Evolutionary conservation across 139 green algal genomes (phyloP), one percentile per base, ranked within the genome.

Genomic region (Micractinium conductrix): DNA sequence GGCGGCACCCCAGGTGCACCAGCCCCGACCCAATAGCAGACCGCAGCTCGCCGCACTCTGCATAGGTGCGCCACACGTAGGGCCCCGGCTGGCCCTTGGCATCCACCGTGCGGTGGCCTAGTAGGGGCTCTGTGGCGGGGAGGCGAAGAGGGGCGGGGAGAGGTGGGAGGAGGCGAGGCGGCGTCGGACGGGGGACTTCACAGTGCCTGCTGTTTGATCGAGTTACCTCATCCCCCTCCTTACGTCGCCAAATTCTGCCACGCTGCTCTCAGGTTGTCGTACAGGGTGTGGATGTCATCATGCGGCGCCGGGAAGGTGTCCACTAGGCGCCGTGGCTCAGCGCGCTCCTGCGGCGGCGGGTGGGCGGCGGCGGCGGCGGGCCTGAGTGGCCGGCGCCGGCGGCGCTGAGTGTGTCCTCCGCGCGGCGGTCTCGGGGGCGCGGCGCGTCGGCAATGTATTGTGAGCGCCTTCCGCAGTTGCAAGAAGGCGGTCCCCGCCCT

Each of bases 1-100:
- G 92, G 91, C n/a, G 65, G 16, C 9, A 99, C 30, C 37, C 96
- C 58, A 96, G 90, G 81, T 97, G 89, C 65, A 97, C 38, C 79
- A 99, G 88, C 0, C 94, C 96, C 30, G 94, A 98, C 3, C 96
- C 96, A 33, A 98, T 90, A 0, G 93, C 94, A 5, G 93, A 98
- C 22, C 96, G 92, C 33, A 89, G 69, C 58, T 96, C 93, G 19
- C 89, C 96, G 8, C 85, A 84, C 84, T 95, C 85, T 3, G 33
- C 53, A 71, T 95, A 96, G 5, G 78, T 93, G 53, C 91, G 86
- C 93, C 93, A 96, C 43, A 93, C 60, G 72, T 95, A 96, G 19
- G 73, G 84, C 7, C 88, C 90, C 10, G 89, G 43, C 55, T 86
- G 82, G n/a, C 88, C 90, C n/a, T 86, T 79, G 28, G 40, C 58